Base-by-base conservation (phyloP, 306 rosid genomes). In the Prunus mongolica region DNA sequence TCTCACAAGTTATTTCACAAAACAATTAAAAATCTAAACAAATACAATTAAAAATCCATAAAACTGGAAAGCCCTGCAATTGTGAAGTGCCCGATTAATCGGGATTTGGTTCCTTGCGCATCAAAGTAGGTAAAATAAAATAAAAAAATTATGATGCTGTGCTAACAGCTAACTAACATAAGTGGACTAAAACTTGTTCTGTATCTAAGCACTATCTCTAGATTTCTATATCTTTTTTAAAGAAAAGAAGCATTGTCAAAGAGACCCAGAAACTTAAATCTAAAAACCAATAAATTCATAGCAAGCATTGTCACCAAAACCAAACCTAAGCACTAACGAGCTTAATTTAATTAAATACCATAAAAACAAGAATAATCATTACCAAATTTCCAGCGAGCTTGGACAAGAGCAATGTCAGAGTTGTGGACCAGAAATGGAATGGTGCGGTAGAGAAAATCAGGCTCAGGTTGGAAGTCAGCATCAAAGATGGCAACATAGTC, bases 371-470 rank as follows among this genome's bases (percentile, higher is more conserved):
- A 14, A 3, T 30, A 62, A 65, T 6, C 0, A 34, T 2, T 86
- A 92, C 96, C 93, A n/a, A 92, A 94, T 82, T 85, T 89, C 98
- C 97, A 92, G 34, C 98, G 92, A 72, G 97, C 91, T 87, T 94
- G 98, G 72, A 92, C 93, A 4, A 94, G 91, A 61, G 90, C 96
- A 18, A 94, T 69, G 20, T 89, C 77, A 4, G 91, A 86, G 62
- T 92, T 92, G 68, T 86, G 91, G 65, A 74, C 72, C 1, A 94
- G 88, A 78, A 91, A 90, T 12, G 97, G 98, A 7, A 92, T 68
- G 79, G 95, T 62, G 41, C 91, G 96, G 83, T 80, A 73, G 12
- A 94, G 95, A 67, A 87, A 94, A 74, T 91, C 85, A 25, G 98
- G 87, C 20, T 92, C 97, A 9, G 98, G 98, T 68, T 94, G 98